phyloP scores from a whole-genome alignment of 2,329 filamentous ascomycete species.

The Apiospora koreana region DNA sequence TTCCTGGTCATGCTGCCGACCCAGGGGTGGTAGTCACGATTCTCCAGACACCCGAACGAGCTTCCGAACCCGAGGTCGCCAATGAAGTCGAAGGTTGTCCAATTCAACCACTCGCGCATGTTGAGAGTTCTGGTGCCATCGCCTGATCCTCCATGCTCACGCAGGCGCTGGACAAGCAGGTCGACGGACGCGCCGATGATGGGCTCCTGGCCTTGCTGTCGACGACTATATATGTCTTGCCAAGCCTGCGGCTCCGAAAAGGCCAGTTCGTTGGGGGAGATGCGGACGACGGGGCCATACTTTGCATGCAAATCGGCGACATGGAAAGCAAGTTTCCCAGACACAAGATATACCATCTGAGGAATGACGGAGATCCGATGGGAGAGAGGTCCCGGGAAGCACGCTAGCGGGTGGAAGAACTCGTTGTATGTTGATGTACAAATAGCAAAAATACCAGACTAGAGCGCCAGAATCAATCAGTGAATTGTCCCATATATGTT shows the following conservation, averaged over 20 bases:
- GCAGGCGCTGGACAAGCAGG: conserved; percentile 32
- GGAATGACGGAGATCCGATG: conserved; percentile 26
- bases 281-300: conserved; percentile 43
- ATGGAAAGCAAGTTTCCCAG: conserved; percentile 27
- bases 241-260: conserved; percentile 40
- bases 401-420: conserved; percentile 28
- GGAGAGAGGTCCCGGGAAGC: conserved; percentile 30
- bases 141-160: conserved; percentile 9
- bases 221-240: conserved; percentile 43
- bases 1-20: conserved; percentile 30
- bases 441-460: not conserved
- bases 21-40: conserved; percentile 37
- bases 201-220: conserved; percentile 32
- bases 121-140: conserved; percentile 24
- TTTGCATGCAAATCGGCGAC: conserved; percentile 32
- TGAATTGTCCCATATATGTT: not conserved
- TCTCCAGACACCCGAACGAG: conserved; percentile 38
- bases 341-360: conserved; percentile 20
- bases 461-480: not conserved
- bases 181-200: conserved; percentile 40
- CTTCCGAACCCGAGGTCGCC: conserved; percentile 49
- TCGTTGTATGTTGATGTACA: conserved; percentile 25
- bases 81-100: conserved; percentile 43
- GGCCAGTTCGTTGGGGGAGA: conserved; percentile 43
- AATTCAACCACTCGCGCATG: conserved; percentile 42